Percentiles rank a stretch among this genome's conserved stretches.
Conservation (phyloP, 2,329 filamentous ascomycete genomes). For the Aspergillus latus region DNA sequence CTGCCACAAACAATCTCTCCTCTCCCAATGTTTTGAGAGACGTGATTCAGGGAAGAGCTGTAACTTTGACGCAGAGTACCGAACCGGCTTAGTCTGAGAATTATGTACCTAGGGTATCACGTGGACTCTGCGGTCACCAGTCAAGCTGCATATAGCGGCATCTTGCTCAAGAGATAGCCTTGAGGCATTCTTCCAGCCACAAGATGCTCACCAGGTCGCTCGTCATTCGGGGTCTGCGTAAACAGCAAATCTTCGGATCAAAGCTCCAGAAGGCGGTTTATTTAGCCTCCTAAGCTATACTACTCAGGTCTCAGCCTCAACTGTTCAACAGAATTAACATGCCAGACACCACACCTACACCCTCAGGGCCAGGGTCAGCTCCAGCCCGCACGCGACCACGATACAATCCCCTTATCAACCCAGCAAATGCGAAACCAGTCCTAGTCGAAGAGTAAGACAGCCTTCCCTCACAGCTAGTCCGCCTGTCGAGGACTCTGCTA, state of each 20-base stretch:
- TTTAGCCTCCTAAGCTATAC: background rate
- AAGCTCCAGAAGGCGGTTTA: background rate
- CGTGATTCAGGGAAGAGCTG: background rate
- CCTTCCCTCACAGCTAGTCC: background rate
- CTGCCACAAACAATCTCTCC: background rate
- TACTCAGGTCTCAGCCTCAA: background rate
- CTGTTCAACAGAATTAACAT: conserved; percentile 18
- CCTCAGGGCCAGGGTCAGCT: background rate
- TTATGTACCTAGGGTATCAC: background rate
- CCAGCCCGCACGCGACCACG: conserved; percentile 19
- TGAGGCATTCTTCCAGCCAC: background rate
- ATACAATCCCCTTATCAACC: conserved; percentile 56
- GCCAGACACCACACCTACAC: conserved; percentile 16
- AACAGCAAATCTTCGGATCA: background rate
- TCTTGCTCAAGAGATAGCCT: background rate
- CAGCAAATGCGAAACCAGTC: conserved; percentile 51
- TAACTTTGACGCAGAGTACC: background rate
- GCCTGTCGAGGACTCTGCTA: background rate
- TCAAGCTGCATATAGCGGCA: no score
- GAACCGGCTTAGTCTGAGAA: background rate
- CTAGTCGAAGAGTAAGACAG: conserved; percentile 49
- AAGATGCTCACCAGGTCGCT: conserved; percentile 5
- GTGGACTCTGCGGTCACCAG: background rate
- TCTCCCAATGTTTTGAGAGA: background rate
- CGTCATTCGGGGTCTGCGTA: background rate